Evolutionary conservation across 1,139 yeast genomes (phyloP).

Genomic region (Yamadazyma oceani): DNA sequence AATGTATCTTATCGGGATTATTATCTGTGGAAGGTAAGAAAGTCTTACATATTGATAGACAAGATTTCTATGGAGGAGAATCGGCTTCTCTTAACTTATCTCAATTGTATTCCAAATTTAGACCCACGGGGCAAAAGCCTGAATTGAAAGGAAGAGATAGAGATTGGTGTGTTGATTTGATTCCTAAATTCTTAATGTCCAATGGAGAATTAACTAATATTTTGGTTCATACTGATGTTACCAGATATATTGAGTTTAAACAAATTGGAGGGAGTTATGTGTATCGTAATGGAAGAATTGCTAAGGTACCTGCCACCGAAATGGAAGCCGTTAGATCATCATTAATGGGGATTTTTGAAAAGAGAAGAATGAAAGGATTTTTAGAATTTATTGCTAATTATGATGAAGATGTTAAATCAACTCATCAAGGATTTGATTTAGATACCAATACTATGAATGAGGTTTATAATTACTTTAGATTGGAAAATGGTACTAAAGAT

Average conservation of each 20-base stretch:
- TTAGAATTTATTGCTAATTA: slow-evolving; percentile 84
- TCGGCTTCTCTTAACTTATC: slow-evolving; percentile 64
- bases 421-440: slow-evolving; percentile 85
- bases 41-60: slow-evolving; percentile 93
- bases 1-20: slow-evolving; percentile 91
- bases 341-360: slow-evolving; percentile 94
- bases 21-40: slow-evolving; percentile 89
- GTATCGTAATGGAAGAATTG: slow-evolving; percentile 84
- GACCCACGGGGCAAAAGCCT: slow-evolving; percentile 67
- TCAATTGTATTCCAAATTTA: slow-evolving; percentile 67
- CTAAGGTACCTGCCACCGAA: slow-evolving; percentile 93
- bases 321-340: slow-evolving; percentile 89
- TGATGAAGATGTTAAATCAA: slow-evolving; percentile 71
- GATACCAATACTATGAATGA: slow-evolving; percentile 92
- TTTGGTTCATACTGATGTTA: slow-evolving; percentile 91
- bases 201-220: slow-evolving; percentile 97
- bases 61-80: slow-evolving; percentile 93
- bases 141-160: slow-evolving; percentile 85
- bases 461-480: slow-evolving; percentile 83
- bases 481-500: slow-evolving; percentile 91
- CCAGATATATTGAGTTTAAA: slow-evolving; percentile 93
- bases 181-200: slow-evolving; percentile 97
- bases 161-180: slow-evolving; percentile 97
- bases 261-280: slow-evolving; percentile 95
- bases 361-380: slow-evolving; percentile 90